Base-by-base conservation (phyloP, 768 basidiomycete species). In the Rhodotorula diobovata region DNA sequence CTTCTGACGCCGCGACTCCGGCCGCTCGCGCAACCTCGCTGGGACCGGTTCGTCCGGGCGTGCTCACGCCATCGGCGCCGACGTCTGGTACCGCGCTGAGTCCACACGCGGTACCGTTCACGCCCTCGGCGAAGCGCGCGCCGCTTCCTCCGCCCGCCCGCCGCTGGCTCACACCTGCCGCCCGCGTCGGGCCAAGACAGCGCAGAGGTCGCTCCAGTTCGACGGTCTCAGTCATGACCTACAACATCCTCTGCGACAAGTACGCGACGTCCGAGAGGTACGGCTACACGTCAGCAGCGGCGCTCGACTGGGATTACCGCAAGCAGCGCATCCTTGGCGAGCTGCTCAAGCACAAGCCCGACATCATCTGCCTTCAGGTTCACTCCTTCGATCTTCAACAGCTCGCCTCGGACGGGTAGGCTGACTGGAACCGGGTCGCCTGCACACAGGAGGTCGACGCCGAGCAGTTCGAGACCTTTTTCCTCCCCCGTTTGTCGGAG, bases 211-310 rank as follows among this genome's bases (percentile, higher is more conserved):
- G n/a, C n/a, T n/a, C n/a, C n/a, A n/a, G n/a, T n/a, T n/a, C n/a
- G 81, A 86, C 86, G 4, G 88, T 95, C 82, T 89, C 86, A 59
- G 85, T 90, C 41, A 82, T 97, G 28, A 89, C 86, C 79, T 97
- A 92, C 85, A 99, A 99, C 81, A 93, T 98, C 72, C 86, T 99
- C 20, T 94, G 91, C 81, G 91, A 95, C 79, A 86, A 87, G 79
- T 90, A 86, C 76, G 96, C 96, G 23, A 93, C 94, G 41, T 87
- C 89, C 76, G 84, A 86, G 74, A 81, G 94, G 80, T 99, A 98
- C 79, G 93, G 92, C 3, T 99, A 99, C 81, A 98, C 96, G 0
- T 95, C 96, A 2, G 85, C 88, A 1, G 98, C 95, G 95, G 96
- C 96, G 0, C 83, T 99, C 50, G 83, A 86, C n/a, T 99, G 96